phyloP scores from a whole-genome alignment of 1,139 yeast species.

The Scheffersomyces insectosa region DNA sequence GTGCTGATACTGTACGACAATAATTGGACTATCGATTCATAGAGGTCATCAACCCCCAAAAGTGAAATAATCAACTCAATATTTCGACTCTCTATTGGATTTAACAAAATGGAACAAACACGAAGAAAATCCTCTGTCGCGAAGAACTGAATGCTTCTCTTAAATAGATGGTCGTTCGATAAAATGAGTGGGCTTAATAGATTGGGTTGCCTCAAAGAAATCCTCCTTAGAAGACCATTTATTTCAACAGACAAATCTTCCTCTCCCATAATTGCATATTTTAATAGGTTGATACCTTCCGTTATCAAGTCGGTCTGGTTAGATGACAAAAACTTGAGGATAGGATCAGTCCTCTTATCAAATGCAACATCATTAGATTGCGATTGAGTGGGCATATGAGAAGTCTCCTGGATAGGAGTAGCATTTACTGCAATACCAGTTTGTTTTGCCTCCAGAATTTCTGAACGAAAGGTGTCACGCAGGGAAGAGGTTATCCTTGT shows the following conservation, averaged over 20 bases:
- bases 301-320: slow-evolving; percentile 24
- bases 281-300: slow-evolving; percentile 41
- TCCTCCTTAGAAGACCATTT: slow-evolving; percentile 19
- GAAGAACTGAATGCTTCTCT: slow-evolving; percentile 27
- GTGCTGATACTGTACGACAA: slow-evolving; percentile 33
- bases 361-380: slow-evolving; percentile 9
- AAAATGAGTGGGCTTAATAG: slow-evolving; percentile 32
- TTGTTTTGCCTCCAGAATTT: neutral
- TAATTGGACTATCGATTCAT: slow-evolving; percentile 27
- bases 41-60: slow-evolving; percentile 29
- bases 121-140: slow-evolving; percentile 36
- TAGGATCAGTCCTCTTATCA: slow-evolving; percentile 35
- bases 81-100: slow-evolving; percentile 22
- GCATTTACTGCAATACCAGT: neutral
- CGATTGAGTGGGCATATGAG: slow-evolving; percentile 1
- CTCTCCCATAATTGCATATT: slow-evolving; percentile 39
- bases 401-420: neutral
- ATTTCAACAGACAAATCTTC: slow-evolving; percentile 34
- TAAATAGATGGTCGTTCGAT: slow-evolving; percentile 26
- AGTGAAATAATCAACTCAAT: slow-evolving; percentile 24
- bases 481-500: neutral
- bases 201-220: slow-evolving; percentile 32
- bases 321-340: slow-evolving; percentile 36
- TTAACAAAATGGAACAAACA: slow-evolving; percentile 29
- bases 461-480: neutral